Evolutionary conservation across 2,329 filamentous ascomycete species (phyloP).

Genomic region (Fusarium pseudoanthophilum): DNA sequence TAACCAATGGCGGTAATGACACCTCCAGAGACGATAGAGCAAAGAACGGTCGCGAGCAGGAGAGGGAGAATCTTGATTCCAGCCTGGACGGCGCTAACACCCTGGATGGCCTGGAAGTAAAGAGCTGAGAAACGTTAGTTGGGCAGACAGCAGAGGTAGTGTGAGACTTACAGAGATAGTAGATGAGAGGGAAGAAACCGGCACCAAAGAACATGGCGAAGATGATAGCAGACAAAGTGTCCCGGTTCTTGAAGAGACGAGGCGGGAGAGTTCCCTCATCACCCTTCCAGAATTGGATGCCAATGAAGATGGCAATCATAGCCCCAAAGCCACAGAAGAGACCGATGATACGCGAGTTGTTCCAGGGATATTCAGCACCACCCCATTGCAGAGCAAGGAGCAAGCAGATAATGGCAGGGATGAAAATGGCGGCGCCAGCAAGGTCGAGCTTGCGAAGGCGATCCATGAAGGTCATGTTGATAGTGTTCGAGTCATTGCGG

Average conservation of each 20-base stretch:
- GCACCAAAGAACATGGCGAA: constrained; percentile 63
- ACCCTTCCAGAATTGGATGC: constrained; percentile 56
- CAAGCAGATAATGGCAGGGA: constrained; percentile 63
- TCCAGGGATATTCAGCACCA: constrained; percentile 63
- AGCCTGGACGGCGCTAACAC: constrained; percentile 62
- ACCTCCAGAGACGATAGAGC: constrained; percentile 57
- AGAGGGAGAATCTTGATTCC: constrained; percentile 66
- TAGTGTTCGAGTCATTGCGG: constrained; percentile 49
- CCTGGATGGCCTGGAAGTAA: constrained; percentile 66
- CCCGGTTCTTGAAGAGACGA: constrained; percentile 57
- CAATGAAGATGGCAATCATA: constrained; percentile 59
- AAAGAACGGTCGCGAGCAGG: constrained; percentile 61
- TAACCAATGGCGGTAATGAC: constrained; percentile 58
- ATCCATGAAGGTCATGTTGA: constrained; percentile 47
- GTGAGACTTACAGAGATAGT: constrained; percentile 59
- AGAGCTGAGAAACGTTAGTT: constrained; percentile 51
- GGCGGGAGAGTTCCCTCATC: constrained; percentile 60
- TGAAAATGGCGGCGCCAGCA: constrained; percentile 60
- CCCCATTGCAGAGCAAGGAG: constrained; percentile 68
- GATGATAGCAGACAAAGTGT: constrained; percentile 53
- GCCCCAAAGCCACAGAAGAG: constrained; percentile 61
- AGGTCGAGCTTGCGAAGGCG: constrained; percentile 61
- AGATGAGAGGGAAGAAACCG: constrained; percentile 64
- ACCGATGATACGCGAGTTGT: constrained; percentile 59
- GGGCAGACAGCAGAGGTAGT: neutral